These are phyloP conservation scores for Suillus discolor DNA, from an alignment of 768 basidiomycete species.

Conservation along the genomic window DNA sequence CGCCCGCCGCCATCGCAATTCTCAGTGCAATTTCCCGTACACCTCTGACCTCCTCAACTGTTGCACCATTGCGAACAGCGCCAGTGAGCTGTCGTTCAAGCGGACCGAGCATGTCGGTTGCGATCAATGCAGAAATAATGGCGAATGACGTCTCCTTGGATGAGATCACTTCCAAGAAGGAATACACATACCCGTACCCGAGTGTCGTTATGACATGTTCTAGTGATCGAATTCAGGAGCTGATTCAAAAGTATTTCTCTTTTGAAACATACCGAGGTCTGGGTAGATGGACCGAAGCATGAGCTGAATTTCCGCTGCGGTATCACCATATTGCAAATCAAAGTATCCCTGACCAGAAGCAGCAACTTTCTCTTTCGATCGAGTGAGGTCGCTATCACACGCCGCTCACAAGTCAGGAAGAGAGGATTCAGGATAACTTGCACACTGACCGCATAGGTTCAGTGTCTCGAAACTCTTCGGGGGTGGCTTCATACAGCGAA, in stretches of 20 bases:
- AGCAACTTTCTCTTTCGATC: constrained; percentile 46
- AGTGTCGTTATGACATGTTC: constrained; percentile 58
- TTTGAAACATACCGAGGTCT: constrained; percentile 54
- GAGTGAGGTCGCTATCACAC: constrained; percentile 36
- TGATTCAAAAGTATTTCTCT: neutral
- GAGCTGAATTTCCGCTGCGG: constrained; percentile 47
- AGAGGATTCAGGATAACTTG: neutral
- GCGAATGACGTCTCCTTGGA: constrained; percentile 59
- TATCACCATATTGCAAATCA: constrained; percentile 55
- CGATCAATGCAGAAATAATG: constrained; percentile 61
- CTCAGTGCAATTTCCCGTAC: constrained; percentile 58
- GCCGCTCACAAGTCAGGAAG: neutral
- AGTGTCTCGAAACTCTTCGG: constrained; percentile 52
- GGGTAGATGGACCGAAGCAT: constrained; percentile 58
- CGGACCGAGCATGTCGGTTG: constrained; percentile 62
- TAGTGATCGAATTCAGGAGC: constrained; percentile 24
- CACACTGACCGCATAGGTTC: constrained; percentile 45
- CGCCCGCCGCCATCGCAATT: constrained; percentile 47
- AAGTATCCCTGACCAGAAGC: constrained; percentile 47
- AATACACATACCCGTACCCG: constrained; percentile 60
- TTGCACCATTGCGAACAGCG: constrained; percentile 57
- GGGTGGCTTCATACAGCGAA: constrained; percentile 52
- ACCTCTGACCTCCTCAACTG: constrained; percentile 50
- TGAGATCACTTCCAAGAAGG: constrained; percentile 47
- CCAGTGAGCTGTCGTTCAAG: constrained; percentile 64